A percentile compares a stretch with the other conserved stretches of the same genome.
Evolutionary conservation across 2,329 filamentous ascomycete genomes (phyloP).

Genomic region (Dactylellina haptotyla): DNA sequence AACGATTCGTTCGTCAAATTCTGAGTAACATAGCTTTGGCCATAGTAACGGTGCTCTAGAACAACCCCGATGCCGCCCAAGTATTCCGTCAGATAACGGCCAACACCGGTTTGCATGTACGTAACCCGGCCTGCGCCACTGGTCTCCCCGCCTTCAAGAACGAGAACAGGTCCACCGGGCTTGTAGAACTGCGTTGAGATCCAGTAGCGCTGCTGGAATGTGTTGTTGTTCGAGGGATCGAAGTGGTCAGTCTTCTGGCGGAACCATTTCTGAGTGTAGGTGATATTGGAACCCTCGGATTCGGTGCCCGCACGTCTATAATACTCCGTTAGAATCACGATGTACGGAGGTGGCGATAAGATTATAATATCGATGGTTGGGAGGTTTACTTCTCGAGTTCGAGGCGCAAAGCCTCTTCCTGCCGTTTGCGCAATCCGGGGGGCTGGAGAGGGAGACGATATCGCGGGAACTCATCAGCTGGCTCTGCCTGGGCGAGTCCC

Average conservation of each 20-base stretch:
- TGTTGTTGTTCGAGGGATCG: conserved; percentile 76
- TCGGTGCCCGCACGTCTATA: conserved; percentile 17
- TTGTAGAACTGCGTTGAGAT: conserved; percentile 81
- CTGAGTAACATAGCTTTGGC: conserved; percentile 74
- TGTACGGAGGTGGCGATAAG: background rate
- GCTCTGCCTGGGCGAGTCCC: background rate
- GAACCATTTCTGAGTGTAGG: conserved; percentile 45
- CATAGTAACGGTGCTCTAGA: conserved; percentile 89
- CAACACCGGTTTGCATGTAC: conserved; percentile 80
- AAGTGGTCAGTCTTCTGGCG: conserved; percentile 44
- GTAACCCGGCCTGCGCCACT: conserved; percentile 71
- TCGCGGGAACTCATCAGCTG: conserved; percentile 5
- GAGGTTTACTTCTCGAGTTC: conserved; percentile 15
- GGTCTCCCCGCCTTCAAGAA: conserved; percentile 78
- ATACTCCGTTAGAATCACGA: background rate
- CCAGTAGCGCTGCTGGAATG: conserved; percentile 81
- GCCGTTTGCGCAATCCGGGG: conserved; percentile 28
- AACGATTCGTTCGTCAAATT: conserved; percentile 76
- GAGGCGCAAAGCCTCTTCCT: conserved; percentile 15
- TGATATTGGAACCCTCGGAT: conserved; percentile 17
- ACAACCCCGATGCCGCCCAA: conserved; percentile 81
- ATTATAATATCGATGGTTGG: background rate
- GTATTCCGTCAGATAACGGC: conserved; percentile 74
- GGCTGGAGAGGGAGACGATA: conserved; percentile 30
- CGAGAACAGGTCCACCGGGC: conserved; percentile 80